phyloP scores from a whole-genome alignment of 768 basidiomycete genomes.

The Tricholoma flavovirens region DNA sequence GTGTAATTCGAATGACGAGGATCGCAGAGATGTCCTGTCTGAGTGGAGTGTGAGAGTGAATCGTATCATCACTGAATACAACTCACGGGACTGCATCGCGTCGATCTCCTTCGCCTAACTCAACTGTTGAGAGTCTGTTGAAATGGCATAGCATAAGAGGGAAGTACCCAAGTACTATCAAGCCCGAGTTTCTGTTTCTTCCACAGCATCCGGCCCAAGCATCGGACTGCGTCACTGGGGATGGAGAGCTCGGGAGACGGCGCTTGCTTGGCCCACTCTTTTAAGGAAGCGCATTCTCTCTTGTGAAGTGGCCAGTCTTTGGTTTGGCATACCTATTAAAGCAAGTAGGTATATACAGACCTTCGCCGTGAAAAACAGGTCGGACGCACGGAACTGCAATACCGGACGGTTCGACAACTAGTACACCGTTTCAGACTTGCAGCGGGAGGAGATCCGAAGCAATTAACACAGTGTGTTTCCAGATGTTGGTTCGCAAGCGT shows the following conservation, averaged over 20 bases:
- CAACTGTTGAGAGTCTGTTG: background rate
- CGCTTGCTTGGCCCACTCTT: slow-evolving; percentile 47
- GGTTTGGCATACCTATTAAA: slow-evolving; percentile 57
- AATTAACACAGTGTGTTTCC: slow-evolving; percentile 62
- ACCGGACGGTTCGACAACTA: slow-evolving; percentile 61
- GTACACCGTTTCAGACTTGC: slow-evolving; percentile 63
- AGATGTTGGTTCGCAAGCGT: slow-evolving; percentile 63
- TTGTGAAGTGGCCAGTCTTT: slow-evolving; percentile 74
- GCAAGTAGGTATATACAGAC: background rate
- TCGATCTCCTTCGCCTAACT: slow-evolving; percentile 58
- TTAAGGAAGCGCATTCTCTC: slow-evolving; percentile 69
- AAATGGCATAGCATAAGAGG: background rate
- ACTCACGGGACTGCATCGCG: slow-evolving; percentile 72
- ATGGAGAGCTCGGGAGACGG: slow-evolving; percentile 41
- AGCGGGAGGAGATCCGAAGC: slow-evolving; percentile 37
- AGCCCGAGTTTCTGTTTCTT: slow-evolving; percentile 48
- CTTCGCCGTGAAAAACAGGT: background rate
- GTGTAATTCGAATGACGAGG: slow-evolving; percentile 47
- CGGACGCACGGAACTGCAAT: slow-evolving; percentile 67
- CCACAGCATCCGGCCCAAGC: slow-evolving; percentile 74
- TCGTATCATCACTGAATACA: slow-evolving; percentile 19
- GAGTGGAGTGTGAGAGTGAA: background rate
- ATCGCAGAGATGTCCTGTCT: slow-evolving; percentile 56
- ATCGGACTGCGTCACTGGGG: slow-evolving; percentile 77
- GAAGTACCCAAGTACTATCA: slow-evolving; percentile 52